Conservation (phyloP, 257 asterid genomes). For the Vinca minor region DNA sequence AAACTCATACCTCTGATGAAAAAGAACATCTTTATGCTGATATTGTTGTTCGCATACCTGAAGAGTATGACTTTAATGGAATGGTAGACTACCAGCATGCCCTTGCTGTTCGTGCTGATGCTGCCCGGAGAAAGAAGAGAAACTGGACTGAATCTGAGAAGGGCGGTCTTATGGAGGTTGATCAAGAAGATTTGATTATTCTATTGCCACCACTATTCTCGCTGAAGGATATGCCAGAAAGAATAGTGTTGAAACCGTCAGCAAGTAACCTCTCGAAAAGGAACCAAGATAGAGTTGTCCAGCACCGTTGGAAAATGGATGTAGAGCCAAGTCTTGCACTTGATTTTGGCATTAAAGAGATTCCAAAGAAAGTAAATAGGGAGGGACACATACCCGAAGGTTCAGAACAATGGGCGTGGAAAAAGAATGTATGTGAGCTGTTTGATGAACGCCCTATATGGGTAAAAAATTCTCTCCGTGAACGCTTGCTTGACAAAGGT, state of each 20-base stretch:
- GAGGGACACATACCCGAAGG: constrained; percentile 50
- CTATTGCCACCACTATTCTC: constrained; percentile 79
- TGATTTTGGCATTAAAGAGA: constrained; percentile 76
- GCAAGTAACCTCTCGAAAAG: constrained; percentile 44
- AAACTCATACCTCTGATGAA: too few relatives aligned
- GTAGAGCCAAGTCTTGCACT: constrained; percentile 73
- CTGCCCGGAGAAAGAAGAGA: constrained; percentile 58
- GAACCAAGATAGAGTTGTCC: constrained; percentile 45
- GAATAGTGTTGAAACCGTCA: constrained; percentile 61
- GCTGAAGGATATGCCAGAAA: constrained; percentile 62
- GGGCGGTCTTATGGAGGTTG: constrained; percentile 55
- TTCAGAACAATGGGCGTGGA: constrained; percentile 72
- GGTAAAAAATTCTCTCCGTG: constrained; percentile 62
- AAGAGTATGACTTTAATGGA: too few relatives aligned
- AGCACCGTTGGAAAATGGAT: constrained; percentile 56
- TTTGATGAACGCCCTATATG: constrained; percentile 89
- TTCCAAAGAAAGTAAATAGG: constrained; percentile 90
- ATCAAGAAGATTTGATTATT: constrained; percentile 74
- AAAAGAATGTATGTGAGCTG: constrained; percentile 58
- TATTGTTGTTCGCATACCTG: too few relatives aligned
- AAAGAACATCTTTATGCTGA: too few relatives aligned
- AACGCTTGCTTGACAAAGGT: constrained; percentile 53
- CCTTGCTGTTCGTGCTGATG: constrained; percentile 71
- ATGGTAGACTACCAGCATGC: constrained; percentile 97
- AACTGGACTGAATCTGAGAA: constrained; percentile 61